Evolutionary conservation across 495 filamentous ascomycete species (phyloP).

Genomic region (Aspergillus panamensis): DNA sequence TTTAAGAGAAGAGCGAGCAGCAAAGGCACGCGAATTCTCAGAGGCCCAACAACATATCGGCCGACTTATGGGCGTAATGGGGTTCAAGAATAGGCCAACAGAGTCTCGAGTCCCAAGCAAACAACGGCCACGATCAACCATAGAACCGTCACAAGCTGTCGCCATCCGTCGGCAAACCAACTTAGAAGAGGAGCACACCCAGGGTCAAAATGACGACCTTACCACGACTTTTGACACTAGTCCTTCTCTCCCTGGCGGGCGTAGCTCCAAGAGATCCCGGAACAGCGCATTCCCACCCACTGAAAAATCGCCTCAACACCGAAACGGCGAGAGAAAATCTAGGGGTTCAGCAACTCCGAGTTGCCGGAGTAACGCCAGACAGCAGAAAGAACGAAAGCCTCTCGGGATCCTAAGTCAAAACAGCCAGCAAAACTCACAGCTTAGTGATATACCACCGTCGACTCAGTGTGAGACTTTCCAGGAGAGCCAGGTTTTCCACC

Average conservation of each 20-base stretch:
- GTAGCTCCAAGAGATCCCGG: slow-evolving; percentile 33
- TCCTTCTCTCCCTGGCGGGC: slow-evolving; percentile 17
- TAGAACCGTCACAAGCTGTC: slow-evolving; percentile 14
- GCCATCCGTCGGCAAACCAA: slow-evolving; percentile 19
- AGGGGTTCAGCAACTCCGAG: background rate
- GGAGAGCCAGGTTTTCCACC: slow-evolving; percentile 8
- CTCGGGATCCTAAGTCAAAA: slow-evolving; percentile 31
- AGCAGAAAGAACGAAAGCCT: slow-evolving; percentile 19
- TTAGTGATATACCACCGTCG: slow-evolving; percentile 10
- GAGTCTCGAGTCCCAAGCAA: slow-evolving; percentile 23
- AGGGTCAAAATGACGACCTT: slow-evolving; percentile 17
- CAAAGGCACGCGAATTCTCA: slow-evolving; percentile 46
- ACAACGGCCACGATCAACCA: slow-evolving; percentile 21
- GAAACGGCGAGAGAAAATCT: background rate
- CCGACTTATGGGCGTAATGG: slow-evolving; percentile 47
- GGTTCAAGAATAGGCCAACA: slow-evolving; percentile 30
- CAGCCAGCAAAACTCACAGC: slow-evolving; percentile 26
- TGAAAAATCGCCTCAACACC: slow-evolving; percentile 7
- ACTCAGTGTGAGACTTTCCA: slow-evolving; percentile 13
- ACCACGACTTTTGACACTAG: slow-evolving; percentile 26
- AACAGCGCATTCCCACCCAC: slow-evolving; percentile 15
- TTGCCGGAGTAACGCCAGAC: slow-evolving; percentile 1
- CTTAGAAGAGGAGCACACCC: slow-evolving; percentile 21
- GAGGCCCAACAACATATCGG: slow-evolving; percentile 50
- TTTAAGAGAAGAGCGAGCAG: slow-evolving; percentile 38